Percentiles rank a stretch among this genome's conserved stretches.
Evolutionary conservation across 495 filamentous ascomycete genomes (phyloP).

Genomic region (Neurospora terricola): DNA sequence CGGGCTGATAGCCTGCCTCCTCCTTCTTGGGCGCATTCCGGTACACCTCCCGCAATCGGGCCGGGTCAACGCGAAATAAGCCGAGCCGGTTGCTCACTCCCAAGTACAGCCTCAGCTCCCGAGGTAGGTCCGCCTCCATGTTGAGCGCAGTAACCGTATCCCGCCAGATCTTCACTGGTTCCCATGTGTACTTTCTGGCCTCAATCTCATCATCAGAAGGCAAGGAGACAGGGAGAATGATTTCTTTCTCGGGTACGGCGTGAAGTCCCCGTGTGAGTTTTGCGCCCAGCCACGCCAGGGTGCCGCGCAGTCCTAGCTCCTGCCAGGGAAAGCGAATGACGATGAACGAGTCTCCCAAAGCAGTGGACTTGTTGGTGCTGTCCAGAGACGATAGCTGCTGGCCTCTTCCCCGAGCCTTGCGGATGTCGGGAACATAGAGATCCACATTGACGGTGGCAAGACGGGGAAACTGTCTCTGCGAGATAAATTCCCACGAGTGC

Average conservation of each 20-base stretch:
- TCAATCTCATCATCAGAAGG: slow-evolving; percentile 45
- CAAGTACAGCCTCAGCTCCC: slow-evolving; percentile 46
- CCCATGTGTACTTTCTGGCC: slow-evolving; percentile 45
- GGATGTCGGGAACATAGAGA: slow-evolving; percentile 68
- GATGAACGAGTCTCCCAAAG: slow-evolving; percentile 36
- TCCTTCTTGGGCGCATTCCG: slow-evolving; percentile 64
- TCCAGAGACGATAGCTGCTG: background rate
- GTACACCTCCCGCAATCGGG: slow-evolving; percentile 54
- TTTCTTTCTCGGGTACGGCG: slow-evolving; percentile 39
- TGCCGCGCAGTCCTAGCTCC: slow-evolving; percentile 33
- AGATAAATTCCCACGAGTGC: slow-evolving; percentile 68
- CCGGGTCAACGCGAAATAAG: slow-evolving; percentile 61
- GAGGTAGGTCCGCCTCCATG: slow-evolving; percentile 41
- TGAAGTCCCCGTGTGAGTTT: slow-evolving; percentile 34
- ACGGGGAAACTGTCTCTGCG: slow-evolving; percentile 61
- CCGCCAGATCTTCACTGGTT: slow-evolving; percentile 70
- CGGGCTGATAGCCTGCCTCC: slow-evolving; percentile 62
- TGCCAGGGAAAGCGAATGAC: slow-evolving; percentile 52
- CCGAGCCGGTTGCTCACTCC: slow-evolving; percentile 55
- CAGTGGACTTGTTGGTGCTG: slow-evolving; percentile 28
- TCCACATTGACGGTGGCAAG: slow-evolving; percentile 67
- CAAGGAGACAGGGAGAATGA: slow-evolving; percentile 55
- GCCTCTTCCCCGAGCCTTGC: slow-evolving; percentile 25
- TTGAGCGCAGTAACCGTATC: slow-evolving; percentile 55
- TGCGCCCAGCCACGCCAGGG: slow-evolving; percentile 27